These are phyloP conservation scores for Pneumocystis wakefieldiae DNA, from an alignment of 1,139 yeast species.

Conservation along the genomic window DNA sequence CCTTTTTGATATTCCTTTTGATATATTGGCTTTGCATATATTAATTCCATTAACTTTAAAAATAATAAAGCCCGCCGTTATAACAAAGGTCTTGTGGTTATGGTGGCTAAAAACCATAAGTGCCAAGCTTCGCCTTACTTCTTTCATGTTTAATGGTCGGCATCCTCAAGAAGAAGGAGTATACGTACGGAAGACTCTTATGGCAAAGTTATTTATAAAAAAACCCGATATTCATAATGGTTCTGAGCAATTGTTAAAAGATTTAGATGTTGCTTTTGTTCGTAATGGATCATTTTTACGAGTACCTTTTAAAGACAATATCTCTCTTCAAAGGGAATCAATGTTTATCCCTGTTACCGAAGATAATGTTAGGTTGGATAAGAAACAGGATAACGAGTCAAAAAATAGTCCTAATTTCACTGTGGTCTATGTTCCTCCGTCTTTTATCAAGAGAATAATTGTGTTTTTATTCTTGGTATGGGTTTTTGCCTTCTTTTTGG, in stretches of 20 bases:
- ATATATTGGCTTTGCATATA: constrained; percentile 19
- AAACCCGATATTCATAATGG: constrained; percentile 30
- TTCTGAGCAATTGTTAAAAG: constrained; percentile 13
- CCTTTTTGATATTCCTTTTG: constrained; percentile 21
- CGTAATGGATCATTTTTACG: constrained; percentile 72
- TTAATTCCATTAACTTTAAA: constrained; percentile 16
- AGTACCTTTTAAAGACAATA: constrained; percentile 72
- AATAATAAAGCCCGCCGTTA: constrained; percentile 10
- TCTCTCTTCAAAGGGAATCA: constrained; percentile 39
- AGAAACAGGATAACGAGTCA: constrained; percentile 25
- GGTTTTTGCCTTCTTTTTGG: constrained; percentile 46
- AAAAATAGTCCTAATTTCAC: constrained; percentile 40
- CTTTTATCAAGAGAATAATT: constrained; percentile 46
- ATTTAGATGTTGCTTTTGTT: constrained; percentile 35
- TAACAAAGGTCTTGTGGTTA: constrained; percentile 39
- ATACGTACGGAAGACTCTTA: constrained; percentile 31
- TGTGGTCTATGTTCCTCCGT: constrained; percentile 77
- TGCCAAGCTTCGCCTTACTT: constrained; percentile 51
- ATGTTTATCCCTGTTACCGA: constrained; percentile 73
- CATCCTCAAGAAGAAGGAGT: constrained; percentile 63
- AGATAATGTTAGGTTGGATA: constrained; percentile 48
- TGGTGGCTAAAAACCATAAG: constrained; percentile 44
- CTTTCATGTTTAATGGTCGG: constrained; percentile 59
- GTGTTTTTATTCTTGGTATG: constrained; percentile 47
- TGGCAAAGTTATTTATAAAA: constrained; percentile 24